Percentiles rank a stretch among this genome's conserved stretches.
phyloP scores from a whole-genome alignment of 768 basidiomycete species.

The Phaeolepiota aurea region DNA sequence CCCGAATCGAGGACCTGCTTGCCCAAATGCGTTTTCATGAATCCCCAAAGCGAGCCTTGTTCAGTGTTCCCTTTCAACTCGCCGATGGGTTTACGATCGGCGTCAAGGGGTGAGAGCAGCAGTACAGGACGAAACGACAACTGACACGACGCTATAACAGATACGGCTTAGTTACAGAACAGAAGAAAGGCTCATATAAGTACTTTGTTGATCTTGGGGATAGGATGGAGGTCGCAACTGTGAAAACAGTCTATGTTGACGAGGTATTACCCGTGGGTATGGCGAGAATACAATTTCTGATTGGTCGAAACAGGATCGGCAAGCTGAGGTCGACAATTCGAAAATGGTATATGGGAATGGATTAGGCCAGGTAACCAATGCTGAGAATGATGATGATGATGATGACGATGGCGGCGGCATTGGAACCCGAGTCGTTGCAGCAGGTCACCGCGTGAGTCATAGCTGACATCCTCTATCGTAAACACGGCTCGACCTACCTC shows the following conservation, averaged over 20 bases:
- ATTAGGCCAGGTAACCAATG: slow-evolving; percentile 22
- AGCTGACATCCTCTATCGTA: background rate
- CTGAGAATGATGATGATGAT: slow-evolving; percentile 29
- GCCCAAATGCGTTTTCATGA: slow-evolving; percentile 78
- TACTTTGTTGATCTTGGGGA: slow-evolving; percentile 79
- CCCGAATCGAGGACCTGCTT: slow-evolving; percentile 71
- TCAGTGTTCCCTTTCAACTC: slow-evolving; percentile 74
- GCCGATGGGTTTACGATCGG: slow-evolving; percentile 70
- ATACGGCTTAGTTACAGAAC: slow-evolving; percentile 83
- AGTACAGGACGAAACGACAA: background rate
- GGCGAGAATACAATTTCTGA: too few relatives aligned
- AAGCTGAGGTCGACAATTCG: slow-evolving; percentile 36
- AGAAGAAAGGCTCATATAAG: slow-evolving; percentile 74
- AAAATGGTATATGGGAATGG: slow-evolving; percentile 39
- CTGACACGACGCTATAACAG: too few relatives aligned
- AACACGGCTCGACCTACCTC: slow-evolving; percentile 4
- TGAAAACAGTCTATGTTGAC: slow-evolving; percentile 69
- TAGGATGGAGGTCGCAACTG: slow-evolving; percentile 66
- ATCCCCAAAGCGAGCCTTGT: slow-evolving; percentile 75
- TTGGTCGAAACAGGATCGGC: slow-evolving; percentile 23
- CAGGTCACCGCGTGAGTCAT: slow-evolving; percentile 41
- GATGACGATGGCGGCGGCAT: slow-evolving; percentile 19
- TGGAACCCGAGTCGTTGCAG: slow-evolving; percentile 35
- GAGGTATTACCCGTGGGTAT: too few relatives aligned
- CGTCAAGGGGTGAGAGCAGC: slow-evolving; percentile 74